Base-by-base conservation (phyloP, 257 asterid genomes). In the Primulina eburnea region DNA sequence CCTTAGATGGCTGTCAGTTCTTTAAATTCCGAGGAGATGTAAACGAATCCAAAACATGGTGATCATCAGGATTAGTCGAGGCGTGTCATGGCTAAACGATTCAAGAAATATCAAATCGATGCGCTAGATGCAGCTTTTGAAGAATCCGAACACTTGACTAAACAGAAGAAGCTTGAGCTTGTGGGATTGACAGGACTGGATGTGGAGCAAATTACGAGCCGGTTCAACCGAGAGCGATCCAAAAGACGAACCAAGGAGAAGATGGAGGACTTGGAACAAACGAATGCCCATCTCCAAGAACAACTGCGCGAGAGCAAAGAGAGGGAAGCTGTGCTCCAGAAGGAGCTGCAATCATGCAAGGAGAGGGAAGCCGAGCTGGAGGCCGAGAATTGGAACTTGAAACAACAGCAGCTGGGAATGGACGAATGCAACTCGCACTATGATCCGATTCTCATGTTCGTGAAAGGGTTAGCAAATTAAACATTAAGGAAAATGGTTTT, bases 191-290 rank as follows among this genome's bases (percentile, higher is more conserved):
- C 69, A 37, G 69, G 69, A 35, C 69, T 64, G 69, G 69, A 64
- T 64, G 47, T 64, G 69, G 69, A 64, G 69, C 69, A 64, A 14
- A 24, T 64, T 64, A 32, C 56, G 2, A 64, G 55, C 68, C 20
- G 68, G 68, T 64, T 64, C 68, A 64, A 64, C 35, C 8, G 69
- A 8, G 28, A 64, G 38, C 40, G 69, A 38, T 34, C 69, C 6
- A 26, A 30, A 2, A 64, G 16, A 28, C 57, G 69, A 9, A 26
- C 56, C 26, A 29, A 18, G 30, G 17, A 64, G 29, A 33, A 47
- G 20, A 38, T 18, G 17, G 18, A 5, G 20, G 56, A 38, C 47
- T 64, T 64, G 57, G 20, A 35, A 4, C 56, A 6, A 38, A 20
- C 0, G 8, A 64, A 64, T 37, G 69, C 16, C 16, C 34, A 64